phyloP scores from a whole-genome alignment of 2,329 filamentous ascomycete genomes.

The Ascochyta clinopodiicola region DNA sequence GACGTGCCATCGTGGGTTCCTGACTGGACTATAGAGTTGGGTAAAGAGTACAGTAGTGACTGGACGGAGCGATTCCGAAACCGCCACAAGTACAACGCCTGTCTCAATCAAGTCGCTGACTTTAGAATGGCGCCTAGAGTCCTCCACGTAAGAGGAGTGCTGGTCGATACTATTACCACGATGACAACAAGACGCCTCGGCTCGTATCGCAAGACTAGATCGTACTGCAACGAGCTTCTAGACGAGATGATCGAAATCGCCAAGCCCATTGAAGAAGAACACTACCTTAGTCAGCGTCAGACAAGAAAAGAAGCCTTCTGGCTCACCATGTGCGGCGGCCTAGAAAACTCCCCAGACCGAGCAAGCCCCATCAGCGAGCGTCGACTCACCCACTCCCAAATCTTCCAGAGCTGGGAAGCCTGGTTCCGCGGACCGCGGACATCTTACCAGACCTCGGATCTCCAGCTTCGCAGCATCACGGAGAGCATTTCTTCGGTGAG shows the following conservation, averaged over 20 bases:
- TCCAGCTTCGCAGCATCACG: not conserved
- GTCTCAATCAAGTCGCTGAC: not conserved
- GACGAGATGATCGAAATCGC: slow-evolving; percentile 6
- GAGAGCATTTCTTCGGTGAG: slow-evolving; percentile 7
- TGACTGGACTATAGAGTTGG: slow-evolving; percentile 6
- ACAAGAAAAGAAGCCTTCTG: slow-evolving; percentile 11
- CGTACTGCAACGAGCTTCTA: slow-evolving; percentile 2
- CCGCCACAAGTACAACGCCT: slow-evolving; percentile 1
- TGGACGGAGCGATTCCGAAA: slow-evolving; percentile 3
- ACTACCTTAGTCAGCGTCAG: not conserved
- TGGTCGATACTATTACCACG: not conserved
- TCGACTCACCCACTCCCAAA: not conserved
- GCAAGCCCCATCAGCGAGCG: not conserved
- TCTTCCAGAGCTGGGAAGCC: slow-evolving; percentile 3
- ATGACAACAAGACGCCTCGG: not conserved
- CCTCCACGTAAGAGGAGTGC: not conserved
- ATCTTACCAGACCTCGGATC: not conserved
- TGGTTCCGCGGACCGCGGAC: slow-evolving; percentile 11
- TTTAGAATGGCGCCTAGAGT: not conserved
- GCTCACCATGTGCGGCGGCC: slow-evolving; percentile 9
- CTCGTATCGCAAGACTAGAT: slow-evolving; percentile 5
- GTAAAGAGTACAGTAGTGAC: slow-evolving; percentile 8
- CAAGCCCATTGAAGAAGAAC: not conserved
- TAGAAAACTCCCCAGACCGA: not conserved
- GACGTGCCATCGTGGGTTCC: slow-evolving; percentile 5